Conservation (phyloP, 2,329 filamentous ascomycete species). For the Alternaria tenuissima region DNA sequence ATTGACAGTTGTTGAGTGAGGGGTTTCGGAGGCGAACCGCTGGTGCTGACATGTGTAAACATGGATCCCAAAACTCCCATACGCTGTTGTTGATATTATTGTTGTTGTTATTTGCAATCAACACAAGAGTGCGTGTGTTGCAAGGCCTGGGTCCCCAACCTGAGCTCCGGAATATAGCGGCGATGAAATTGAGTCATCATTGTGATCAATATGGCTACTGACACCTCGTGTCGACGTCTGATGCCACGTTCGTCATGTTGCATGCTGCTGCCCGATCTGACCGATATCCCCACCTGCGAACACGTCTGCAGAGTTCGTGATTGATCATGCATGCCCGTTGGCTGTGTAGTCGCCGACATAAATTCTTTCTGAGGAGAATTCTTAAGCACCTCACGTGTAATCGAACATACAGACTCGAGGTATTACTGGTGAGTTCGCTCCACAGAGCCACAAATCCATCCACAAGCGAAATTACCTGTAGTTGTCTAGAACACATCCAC, state of each 20-base stretch:
- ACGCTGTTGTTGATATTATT: background rate
- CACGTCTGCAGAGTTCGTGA: background rate
- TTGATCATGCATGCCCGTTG: background rate
- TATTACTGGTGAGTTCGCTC: conserved; percentile 1
- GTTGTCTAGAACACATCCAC: conserved; percentile 12
- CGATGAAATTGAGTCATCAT: conserved; percentile 1
- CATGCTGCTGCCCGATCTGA: conserved; percentile 5
- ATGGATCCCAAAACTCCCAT: background rate
- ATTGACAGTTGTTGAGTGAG: background rate
- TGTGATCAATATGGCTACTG: background rate
- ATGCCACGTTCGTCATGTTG: background rate
- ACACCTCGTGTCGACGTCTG: background rate
- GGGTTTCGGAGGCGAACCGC: background rate
- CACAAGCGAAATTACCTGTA: conserved; percentile 17
- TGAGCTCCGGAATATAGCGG: background rate
- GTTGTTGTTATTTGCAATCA: background rate
- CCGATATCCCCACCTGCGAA: conserved; percentile 7
- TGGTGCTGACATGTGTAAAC: background rate
- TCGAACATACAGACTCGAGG: background rate
- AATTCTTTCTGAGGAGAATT: background rate
- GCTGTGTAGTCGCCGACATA: background rate
- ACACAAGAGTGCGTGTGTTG: background rate
- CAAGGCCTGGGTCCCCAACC: background rate
- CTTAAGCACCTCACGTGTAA: background rate
- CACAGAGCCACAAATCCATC: conserved; percentile 3